Conservation (phyloP, 2,329 filamentous ascomycete genomes). For the Exophiala alcalophila region DNA sequence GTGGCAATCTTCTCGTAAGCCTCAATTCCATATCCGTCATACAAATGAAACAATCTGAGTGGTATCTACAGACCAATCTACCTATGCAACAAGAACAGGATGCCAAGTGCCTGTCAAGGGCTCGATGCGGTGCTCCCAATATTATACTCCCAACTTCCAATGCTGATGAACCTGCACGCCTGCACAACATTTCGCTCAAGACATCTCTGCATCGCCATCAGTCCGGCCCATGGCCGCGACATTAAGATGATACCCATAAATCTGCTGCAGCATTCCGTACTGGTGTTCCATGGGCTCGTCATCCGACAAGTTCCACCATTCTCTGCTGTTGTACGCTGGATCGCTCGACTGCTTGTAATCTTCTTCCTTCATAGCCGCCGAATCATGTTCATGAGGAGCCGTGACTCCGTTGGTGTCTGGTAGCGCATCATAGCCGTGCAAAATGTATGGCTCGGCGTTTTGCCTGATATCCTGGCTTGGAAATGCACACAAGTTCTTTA, state of each 20-base stretch:
- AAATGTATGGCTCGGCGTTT: slow-evolving; percentile 77
- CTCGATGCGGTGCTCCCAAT: no score
- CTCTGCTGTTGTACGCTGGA: slow-evolving; percentile 41
- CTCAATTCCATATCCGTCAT: background rate
- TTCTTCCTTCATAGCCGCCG: slow-evolving; percentile 13
- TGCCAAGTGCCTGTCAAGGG: slow-evolving; percentile 2
- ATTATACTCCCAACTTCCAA: background rate
- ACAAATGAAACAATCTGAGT: slow-evolving; percentile 6
- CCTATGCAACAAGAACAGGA: slow-evolving; percentile 12
- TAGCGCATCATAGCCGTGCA: slow-evolving; percentile 71
- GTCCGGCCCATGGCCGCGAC: slow-evolving; percentile 14
- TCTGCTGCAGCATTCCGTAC: slow-evolving; percentile 39
- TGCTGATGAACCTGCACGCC: no score
- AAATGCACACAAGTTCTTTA: slow-evolving; percentile 46
- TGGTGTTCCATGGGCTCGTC: slow-evolving; percentile 39
- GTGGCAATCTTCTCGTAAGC: no score
- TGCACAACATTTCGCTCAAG: slow-evolving; percentile 8
- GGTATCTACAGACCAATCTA: slow-evolving; percentile 21
- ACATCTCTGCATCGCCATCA: slow-evolving; percentile 27
- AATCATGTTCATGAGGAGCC: slow-evolving; percentile 19
- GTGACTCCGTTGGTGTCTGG: slow-evolving; percentile 61
- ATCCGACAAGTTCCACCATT: slow-evolving; percentile 38
- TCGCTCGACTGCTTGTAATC: slow-evolving; percentile 40
- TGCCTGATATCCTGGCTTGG: slow-evolving; percentile 37
- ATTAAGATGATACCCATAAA: slow-evolving; percentile 24